Conservation (phyloP, 2,329 filamentous ascomycete species). For the Epichloe uncinata region DNA sequence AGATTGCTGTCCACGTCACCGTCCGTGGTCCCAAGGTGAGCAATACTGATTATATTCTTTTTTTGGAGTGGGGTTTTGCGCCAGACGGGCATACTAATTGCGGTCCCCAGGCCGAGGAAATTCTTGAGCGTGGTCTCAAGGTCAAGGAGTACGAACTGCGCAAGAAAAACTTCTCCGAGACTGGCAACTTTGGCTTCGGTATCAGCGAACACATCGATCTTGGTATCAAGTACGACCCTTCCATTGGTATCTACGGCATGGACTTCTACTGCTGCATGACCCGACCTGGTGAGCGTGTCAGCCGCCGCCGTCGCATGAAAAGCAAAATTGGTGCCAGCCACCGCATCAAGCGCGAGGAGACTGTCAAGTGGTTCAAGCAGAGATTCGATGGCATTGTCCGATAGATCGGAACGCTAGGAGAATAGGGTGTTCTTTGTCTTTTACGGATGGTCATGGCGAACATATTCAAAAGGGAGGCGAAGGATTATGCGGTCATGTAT, state of each 20-base stretch:
- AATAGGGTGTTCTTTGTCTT: conserved; percentile 18
- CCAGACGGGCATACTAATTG: conserved; percentile 12
- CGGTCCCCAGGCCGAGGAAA: conserved; percentile 73
- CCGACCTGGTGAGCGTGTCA: conserved; percentile 95
- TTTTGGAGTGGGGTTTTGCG: not conserved
- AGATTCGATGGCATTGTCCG: conserved; percentile 98
- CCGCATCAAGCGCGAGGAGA: conserved; percentile 90
- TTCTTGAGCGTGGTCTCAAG: conserved; percentile 99
- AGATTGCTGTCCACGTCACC: conserved; percentile 98
- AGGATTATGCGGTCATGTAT: conserved; percentile 24
- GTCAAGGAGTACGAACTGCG: conserved; percentile 99
- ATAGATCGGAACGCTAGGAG: conserved; percentile 41
- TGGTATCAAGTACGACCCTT: conserved; percentile 99
- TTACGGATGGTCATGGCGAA: conserved; percentile 28
- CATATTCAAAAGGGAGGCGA: conserved; percentile 21
- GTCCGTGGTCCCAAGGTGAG: conserved; percentile 78
- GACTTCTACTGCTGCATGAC: conserved; percentile 99
- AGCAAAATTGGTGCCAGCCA: conserved; percentile 74
- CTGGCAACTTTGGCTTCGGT: conserved; percentile 99
- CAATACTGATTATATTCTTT: not conserved
- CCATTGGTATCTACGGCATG: conserved; percentile 99
- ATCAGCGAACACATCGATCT: conserved; percentile 99
- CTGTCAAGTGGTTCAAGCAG: conserved; percentile 85
- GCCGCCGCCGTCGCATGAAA: conserved; percentile 86
- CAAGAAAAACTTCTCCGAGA: conserved; percentile 99